These are phyloP conservation scores for Tulasnella sp. DNA, from an alignment of 768 basidiomycete species.

Conservation along the genomic window DNA sequence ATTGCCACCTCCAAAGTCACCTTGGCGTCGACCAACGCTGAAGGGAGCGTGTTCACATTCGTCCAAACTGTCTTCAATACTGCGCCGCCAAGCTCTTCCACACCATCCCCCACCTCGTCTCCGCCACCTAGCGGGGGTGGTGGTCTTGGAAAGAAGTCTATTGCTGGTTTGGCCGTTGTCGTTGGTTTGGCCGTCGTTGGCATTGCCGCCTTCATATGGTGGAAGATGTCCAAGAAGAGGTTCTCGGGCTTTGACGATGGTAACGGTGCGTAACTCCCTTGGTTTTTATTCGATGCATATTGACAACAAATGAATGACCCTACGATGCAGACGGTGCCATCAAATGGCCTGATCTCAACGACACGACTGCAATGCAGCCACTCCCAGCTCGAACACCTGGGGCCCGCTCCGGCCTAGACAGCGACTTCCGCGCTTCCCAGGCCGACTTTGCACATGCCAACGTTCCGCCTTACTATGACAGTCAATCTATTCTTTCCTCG, in stretches of 20 bases:
- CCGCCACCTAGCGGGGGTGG: background rate
- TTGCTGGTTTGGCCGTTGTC: constrained; percentile 68
- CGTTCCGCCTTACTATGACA: constrained; percentile 14
- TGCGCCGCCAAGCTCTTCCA: constrained; percentile 1
- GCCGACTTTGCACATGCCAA: background rate
- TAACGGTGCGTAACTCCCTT: constrained; percentile 38
- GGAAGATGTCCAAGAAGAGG: constrained; percentile 79
- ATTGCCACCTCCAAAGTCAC: too few species aligned
- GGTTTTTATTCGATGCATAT: constrained; percentile 6
- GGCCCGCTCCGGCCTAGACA: constrained; percentile 21
- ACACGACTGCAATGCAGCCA: constrained; percentile 36
- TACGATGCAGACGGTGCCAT: constrained; percentile 55
- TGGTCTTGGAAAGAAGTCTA: constrained; percentile 16
- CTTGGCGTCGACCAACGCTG: constrained; percentile 8
- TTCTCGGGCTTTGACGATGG: constrained; percentile 58
- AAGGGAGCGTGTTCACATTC: constrained; percentile 9
- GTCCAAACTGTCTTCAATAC: background rate
- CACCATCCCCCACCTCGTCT: constrained; percentile 14
- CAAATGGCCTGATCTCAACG: constrained; percentile 84
- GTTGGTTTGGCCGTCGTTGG: constrained; percentile 65
- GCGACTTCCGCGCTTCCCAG: constrained; percentile 22
- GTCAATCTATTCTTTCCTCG: constrained; percentile 15
- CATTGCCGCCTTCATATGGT: constrained; percentile 61
- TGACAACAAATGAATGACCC: background rate
- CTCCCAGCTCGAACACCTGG: constrained; percentile 48